phyloP scores from a whole-genome alignment of 2,329 filamentous ascomycete species.

The Bisporella sp. region DNA sequence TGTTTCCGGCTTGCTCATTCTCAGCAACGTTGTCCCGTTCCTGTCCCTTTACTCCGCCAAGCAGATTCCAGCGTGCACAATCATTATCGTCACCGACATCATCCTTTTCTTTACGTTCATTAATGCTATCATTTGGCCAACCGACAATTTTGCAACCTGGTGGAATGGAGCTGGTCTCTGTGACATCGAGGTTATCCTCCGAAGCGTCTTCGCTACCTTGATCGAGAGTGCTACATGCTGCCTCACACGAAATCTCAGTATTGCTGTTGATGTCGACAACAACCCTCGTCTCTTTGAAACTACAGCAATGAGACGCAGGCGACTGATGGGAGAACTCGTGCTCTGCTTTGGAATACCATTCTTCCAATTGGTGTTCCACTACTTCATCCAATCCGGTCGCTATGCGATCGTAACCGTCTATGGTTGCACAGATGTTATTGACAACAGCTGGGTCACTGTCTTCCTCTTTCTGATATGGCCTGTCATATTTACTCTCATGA shows the following conservation, averaged over 20 bases:
- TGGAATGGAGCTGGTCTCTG: constrained; percentile 54
- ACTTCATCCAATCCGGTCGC: constrained; percentile 50
- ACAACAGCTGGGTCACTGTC: constrained; percentile 50
- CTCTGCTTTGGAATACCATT: constrained; percentile 50
- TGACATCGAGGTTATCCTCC: constrained; percentile 56
- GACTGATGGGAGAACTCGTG: constrained; percentile 41
- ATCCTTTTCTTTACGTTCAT: constrained; percentile 50
- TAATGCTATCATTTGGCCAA: constrained; percentile 60
- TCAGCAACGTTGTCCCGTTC: constrained; percentile 49
- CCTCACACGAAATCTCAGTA: constrained; percentile 53
- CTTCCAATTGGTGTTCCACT: constrained; percentile 48
- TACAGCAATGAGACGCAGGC: constrained; percentile 38
- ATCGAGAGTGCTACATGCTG: constrained; percentile 46
- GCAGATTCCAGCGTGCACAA: constrained; percentile 51
- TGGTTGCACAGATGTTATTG: constrained; percentile 48
- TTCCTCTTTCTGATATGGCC: constrained; percentile 49
- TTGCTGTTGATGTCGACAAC: constrained; percentile 52
- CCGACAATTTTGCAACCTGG: constrained; percentile 46
- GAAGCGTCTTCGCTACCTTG: constrained; percentile 44
- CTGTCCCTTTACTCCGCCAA: constrained; percentile 52
- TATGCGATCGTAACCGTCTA: constrained; percentile 51
- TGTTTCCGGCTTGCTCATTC: constrained; percentile 40
- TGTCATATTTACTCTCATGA: constrained; percentile 44
- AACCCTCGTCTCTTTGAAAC: constrained; percentile 44
- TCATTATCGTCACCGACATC: constrained; percentile 49